Base-by-base conservation (phyloP, 352 stramenopile species). In the Aphanomyces invadans region DNA sequence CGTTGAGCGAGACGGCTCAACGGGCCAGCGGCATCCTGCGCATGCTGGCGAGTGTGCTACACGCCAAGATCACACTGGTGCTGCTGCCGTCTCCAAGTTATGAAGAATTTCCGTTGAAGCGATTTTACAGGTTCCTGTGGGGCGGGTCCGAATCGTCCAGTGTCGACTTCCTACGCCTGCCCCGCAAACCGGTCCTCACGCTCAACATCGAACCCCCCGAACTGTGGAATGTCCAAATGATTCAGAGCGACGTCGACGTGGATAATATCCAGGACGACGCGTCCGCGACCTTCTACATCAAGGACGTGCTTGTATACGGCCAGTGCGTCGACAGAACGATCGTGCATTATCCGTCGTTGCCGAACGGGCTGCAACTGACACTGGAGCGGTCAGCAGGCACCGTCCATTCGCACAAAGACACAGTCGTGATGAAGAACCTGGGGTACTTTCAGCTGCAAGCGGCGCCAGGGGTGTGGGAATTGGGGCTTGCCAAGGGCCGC, bases 391-490 rank as follows among this genome's bases (percentile, higher is more conserved):
- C 87, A n/a, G 72, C 88, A 25, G 82, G 78, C 10, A 73, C 61
- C 51, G 62, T 73, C 28, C 73, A 74, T 25, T 60, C 89, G 38
- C 77, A 91, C 52, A 86, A 84, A 25, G 97, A 99, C 70, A 99
- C 97, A 15, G 70, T 99, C 3, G 97, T 99, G 19, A 99, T 99
- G 97, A 97, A 98, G 70, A 99, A 98, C 75, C 75, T 98, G 31
- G 97, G 97, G 15, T 99, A 99, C 82, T 99, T 98, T 77, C 97
- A 99, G 72, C 80, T 99, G 12, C 91, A 98, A 64, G 95, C 95
- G 0, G 95, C 96, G 1, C 97, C 97, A 28, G 97, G 97, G 25
- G 83, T 99, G 12, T 99, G 88, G 86, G 78, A 90, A 42, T 72
- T 99, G 23, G 74, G 85, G n/a, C 85, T 99, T 23, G 90, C 90